Evolutionary conservation across 2,329 filamentous ascomycete genomes (phyloP), one percentile per base, ranked within the genome.

Genomic region (Cadophora malorum): DNA sequence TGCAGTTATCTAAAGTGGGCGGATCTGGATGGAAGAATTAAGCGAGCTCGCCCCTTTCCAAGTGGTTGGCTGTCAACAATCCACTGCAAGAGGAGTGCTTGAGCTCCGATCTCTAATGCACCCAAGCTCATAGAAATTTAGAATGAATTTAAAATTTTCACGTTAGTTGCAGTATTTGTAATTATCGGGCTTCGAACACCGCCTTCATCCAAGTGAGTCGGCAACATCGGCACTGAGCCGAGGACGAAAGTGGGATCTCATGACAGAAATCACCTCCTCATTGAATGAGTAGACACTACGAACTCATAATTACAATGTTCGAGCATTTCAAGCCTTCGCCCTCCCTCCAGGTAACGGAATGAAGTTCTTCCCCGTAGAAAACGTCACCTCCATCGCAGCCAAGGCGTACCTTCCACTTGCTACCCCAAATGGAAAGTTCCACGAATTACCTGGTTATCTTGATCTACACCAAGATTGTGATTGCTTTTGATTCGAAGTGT

Each of bases 21-120:
- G 8, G 14, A 12, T 21, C 19, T 58, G n/a, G 28, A 21, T 3
- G 8, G 25, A 10, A 38, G 28, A 12, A 2, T 35, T 58, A 58
- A 35, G 53, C 53, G 53, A 58, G n/a, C 31, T 35, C 14, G 16
- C 31, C 53, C 53, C 53, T 58, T 58, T 58, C 9, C n/a, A 38
- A 38, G 12, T 38, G 35, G 35, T 14, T 14, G 35, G 35, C 35
- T 14, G 35, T 38, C 35, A 38, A 38, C 35, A 38, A 38, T 38
- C 12, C 35, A 14, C 35, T 14, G 12, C 35, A 38, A 9, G 8
- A 38, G 28, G 28, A 28, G 28, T 28, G 28, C 28, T 28, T 28
- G 28, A 28, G 28, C 28, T 28, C 28, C 28, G 28, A 28, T 28
- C 5, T 5, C 5, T 3, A 3, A 28, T 28, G 5, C 28, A 28